Percentiles rank a stretch among this genome's conserved stretches.
Conservation (phyloP, 2,329 filamentous ascomycete species). For the Fusarium sulawesiense region DNA sequence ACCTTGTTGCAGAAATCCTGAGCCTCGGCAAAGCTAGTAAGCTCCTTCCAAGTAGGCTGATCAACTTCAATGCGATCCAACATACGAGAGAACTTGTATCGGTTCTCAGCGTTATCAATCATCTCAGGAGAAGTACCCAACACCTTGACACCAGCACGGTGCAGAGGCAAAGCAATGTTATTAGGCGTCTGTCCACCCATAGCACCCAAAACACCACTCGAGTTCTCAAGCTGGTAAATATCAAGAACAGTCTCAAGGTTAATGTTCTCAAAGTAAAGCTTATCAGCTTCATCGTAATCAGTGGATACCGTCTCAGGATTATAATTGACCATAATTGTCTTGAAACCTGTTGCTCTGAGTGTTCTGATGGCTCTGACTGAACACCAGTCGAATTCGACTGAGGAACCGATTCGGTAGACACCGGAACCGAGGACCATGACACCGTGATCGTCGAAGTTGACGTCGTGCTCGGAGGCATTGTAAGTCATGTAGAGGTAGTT, state of each 20-base stretch:
- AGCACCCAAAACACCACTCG: constrained; percentile 87
- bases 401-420: constrained; percentile 96
- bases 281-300: constrained; percentile 94
- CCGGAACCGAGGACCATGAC: constrained; percentile 97
- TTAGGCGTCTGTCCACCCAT: constrained; percentile 99
- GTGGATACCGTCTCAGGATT: constrained; percentile 92
- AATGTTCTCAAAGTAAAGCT: constrained; percentile 96
- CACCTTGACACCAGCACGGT: constrained; percentile 90
- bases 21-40: constrained; percentile 94
- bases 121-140: constrained; percentile 97
- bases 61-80: constrained; percentile 94
- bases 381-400: constrained; percentile 99
- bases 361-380: constrained; percentile 95
- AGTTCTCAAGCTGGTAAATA: constrained; percentile 88
- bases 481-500: constrained; percentile 98
- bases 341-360: constrained; percentile 82
- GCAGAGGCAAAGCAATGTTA: constrained; percentile 92
- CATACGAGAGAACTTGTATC: constrained; percentile 99
- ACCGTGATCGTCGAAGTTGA: constrained; percentile 87
- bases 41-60: constrained; percentile 97
- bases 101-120: constrained; percentile 97
- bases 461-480: constrained; percentile 87
- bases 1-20: constrained; percentile 88
- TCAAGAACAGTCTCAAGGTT: constrained; percentile 90
- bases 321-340: constrained; percentile 96